These are phyloP conservation scores for Rhytidiadelphus loreus DNA, from an alignment of 225 moss, liverwort and hornwort species.

Conservation along the genomic window DNA sequence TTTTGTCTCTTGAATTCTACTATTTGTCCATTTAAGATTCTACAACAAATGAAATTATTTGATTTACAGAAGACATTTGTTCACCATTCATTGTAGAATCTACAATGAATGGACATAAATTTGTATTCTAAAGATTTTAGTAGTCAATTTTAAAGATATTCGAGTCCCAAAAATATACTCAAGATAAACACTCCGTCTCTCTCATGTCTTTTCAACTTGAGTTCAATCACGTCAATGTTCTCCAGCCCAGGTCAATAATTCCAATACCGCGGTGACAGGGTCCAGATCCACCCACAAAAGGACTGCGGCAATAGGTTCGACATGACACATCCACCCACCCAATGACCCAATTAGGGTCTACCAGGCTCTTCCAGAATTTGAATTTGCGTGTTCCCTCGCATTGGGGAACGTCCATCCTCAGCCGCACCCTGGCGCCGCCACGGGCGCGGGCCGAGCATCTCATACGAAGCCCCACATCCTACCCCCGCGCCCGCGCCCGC, in stretches of 20 bases:
- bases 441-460: not conserved
- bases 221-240: not conserved
- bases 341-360: not conserved
- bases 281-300: not conserved
- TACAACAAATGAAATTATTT: not conserved
- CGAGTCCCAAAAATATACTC: too few species aligned
- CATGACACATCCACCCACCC: not conserved
- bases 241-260: not conserved
- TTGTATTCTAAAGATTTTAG: not conserved
- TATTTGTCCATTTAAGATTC: not conserved
- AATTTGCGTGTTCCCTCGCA: conserved; percentile 10
- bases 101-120: not conserved
- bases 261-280: not conserved
- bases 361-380: not conserved
- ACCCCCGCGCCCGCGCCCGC: not conserved
- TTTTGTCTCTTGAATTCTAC: not conserved
- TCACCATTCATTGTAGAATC: not conserved
- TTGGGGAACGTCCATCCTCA: not conserved
- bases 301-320: not conserved
- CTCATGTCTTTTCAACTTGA: not conserved
- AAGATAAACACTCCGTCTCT: not conserved
- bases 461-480: not conserved
- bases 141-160: not conserved
- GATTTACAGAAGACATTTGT: not conserved
- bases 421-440: conserved; percentile 1